Base-by-base conservation (phyloP, 148 eudicot species). In the Amaranthus cruentus region DNA sequence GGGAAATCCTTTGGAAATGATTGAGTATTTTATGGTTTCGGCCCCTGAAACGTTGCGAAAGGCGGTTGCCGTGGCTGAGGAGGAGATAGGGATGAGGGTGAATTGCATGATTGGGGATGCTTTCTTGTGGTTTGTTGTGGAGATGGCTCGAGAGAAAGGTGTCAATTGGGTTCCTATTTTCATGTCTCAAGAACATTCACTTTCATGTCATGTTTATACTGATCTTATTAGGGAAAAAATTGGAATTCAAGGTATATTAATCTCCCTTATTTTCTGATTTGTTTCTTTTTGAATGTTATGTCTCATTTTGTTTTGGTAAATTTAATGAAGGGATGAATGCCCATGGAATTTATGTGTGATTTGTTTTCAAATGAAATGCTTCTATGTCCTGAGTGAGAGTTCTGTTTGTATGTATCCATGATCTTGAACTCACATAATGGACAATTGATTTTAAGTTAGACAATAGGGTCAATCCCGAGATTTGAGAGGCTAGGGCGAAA, bases 81-180 rank as follows among this genome's bases (percentile, higher is more conserved):
- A 43, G 43, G 76, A 75, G 63, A 66, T 49, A 6, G 83, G 83
- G 68, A 60, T 62, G 62, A 64, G 6, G 57, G 70, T 81, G 18
- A 81, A 60, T 6, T 81, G 80, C 38, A 56, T 81, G 62, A 47
- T 81, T 51, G 80, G 77, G 10, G 83, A 81, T 56, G 70, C 77
- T 0, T 81, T 81, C 51, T 46, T 81, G 67, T 76, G 80, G 77
- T 68, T 81, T 51, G 42, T 68, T 43, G 74, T 18, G 14, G 71
- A 77, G 7, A 53, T 77, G 61, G 83, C 83, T 9, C 21, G 62
- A 44, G 71, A 77, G 47, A 77, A 51, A 21, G 56, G 21, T 7
- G 80, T 77, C 8, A 77, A 77, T 3, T 81, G 83, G 83, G 77
- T 77, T 3, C 68, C 77, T 46, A 15, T 51, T 14, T 81, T 70